Conservation (phyloP, 306 rosid genomes). For the Gillenia trifoliata region DNA sequence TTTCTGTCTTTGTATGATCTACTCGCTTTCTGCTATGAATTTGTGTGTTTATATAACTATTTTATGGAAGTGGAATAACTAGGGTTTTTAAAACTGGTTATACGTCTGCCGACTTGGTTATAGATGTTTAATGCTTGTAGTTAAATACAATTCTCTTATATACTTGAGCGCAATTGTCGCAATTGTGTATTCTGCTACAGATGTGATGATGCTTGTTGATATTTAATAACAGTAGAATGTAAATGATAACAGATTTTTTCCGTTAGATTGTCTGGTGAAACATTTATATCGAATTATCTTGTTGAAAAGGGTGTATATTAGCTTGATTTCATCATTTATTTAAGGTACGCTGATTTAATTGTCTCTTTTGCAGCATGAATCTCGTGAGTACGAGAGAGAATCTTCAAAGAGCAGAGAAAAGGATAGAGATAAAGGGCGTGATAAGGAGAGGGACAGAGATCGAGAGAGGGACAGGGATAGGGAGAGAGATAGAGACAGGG, state of each 20-base stretch:
- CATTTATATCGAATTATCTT: background rate
- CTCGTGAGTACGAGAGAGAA: slow-evolving; percentile 78
- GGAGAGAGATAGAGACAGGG: slow-evolving; percentile 39
- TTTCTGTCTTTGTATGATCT: background rate
- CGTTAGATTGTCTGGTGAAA: background rate
- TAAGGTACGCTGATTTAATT: background rate
- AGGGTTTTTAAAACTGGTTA: background rate
- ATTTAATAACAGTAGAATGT: background rate
- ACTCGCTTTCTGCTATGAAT: background rate
- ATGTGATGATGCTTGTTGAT: background rate
- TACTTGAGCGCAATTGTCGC: background rate
- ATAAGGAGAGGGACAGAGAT: slow-evolving; percentile 35
- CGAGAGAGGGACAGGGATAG: slow-evolving; percentile 18
- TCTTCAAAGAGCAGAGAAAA: slow-evolving; percentile 86
- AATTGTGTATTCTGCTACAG: background rate
- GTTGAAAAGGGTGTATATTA: background rate
- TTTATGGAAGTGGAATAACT: background rate
- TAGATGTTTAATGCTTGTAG: background rate
- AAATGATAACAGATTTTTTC: no score
- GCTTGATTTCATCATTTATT: background rate
- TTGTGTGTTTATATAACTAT: background rate
- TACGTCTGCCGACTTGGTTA: background rate
- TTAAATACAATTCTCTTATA: background rate
- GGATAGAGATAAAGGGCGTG: slow-evolving; percentile 75
- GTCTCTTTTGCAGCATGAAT: slow-evolving; percentile 51